Evolutionary conservation across 192 early-diverging fungal species (phyloP), one percentile per base, ranked within the genome.

Genomic region (Gamsiella multidivaricata): DNA sequence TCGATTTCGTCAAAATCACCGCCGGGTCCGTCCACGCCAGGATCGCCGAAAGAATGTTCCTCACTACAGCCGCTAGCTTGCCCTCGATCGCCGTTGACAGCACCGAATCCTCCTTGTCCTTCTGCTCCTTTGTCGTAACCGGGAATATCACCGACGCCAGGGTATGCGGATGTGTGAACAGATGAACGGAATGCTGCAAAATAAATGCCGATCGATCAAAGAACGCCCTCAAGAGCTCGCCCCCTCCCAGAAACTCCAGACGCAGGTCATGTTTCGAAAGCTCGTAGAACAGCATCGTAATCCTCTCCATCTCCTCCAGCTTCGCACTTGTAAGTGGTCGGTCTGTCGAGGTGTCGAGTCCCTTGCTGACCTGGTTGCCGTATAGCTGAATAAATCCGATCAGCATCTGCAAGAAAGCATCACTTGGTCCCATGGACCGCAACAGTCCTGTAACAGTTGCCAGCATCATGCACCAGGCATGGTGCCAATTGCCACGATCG

Each of bases 381-480:
- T 84, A 86, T 4, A 84, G 56, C 39, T 80, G 79, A 43, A 86
- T 76, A 51, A 88, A 86, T 33, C 61, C 78, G 46, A 84, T 72
- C n/a, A 81, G 52, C 20, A 62, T 52, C n/a, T 63, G 80, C 37
- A 86, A 65, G 37, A 82, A 70, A 2, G 68, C 54, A 14, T 81
- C 81, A 1, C 68, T 66, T 17, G 52, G 54, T 15, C 62, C 63
- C 59, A 85, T 62, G 11, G 60, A 56, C n/a, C 81, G 83, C 43
- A 84, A 50, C 2, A 86, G 49, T 42, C 82, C 70, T 5, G 69
- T 86, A 20, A 83, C 65, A 3, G 83, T 79, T 17, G 81, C 82
- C 22, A 88, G 45, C 60, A 82, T 82, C 56, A 82, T 83, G 32
- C 84, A 84, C 87, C 87, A 88, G 11, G 85, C 75, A 7, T 67